Evolutionary conservation across 73 alveolate species (phyloP).

Genomic region (Paraurostyla sp.): DNA sequence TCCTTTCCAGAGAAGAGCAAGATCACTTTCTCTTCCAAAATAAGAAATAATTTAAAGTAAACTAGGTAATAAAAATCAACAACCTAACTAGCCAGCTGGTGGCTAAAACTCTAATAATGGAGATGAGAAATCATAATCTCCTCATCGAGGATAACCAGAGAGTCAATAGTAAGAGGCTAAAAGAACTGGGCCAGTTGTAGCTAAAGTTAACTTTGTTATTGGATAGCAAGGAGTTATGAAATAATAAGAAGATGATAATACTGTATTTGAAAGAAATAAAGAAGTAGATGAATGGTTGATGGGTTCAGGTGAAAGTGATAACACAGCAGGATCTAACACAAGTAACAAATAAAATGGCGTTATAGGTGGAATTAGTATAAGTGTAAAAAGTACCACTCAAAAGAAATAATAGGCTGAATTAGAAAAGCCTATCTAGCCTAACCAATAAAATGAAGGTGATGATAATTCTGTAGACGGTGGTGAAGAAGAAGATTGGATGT

Average conservation of each 20-base stretch:
- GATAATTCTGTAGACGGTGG: constrained; percentile 24
- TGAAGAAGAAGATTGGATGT: constrained; percentile 64
- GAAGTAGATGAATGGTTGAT: constrained; percentile 65
- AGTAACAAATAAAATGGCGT: not conserved
- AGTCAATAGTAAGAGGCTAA: not conserved
- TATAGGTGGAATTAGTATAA: too few relatives aligned
- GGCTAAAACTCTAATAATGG: constrained; percentile 17
- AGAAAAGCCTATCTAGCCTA: constrained; percentile 51
- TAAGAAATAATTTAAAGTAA: constrained; percentile 28
- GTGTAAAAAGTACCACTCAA: not conserved
- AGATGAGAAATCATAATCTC: constrained; percentile 43
- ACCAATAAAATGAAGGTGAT: not conserved
- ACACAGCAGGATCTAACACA: constrained; percentile 30
- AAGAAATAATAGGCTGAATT: not conserved
- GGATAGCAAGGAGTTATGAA: constrained; percentile 19
- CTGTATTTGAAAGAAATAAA: constrained; percentile 43
- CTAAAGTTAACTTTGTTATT: constrained; percentile 46
- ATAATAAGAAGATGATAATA: not conserved
- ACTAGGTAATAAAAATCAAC: not conserved
- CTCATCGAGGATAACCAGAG: not conserved
- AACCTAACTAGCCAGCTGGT: not conserved
- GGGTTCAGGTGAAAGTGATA: constrained; percentile 62
- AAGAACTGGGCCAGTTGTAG: constrained; percentile 43
- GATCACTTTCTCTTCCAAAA: constrained; percentile 52
- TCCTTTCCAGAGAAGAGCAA: constrained; percentile 55